Base-by-base conservation (phyloP, 1,284 basidiomycete genomes). In the Rhodofomes roseus region DNA sequence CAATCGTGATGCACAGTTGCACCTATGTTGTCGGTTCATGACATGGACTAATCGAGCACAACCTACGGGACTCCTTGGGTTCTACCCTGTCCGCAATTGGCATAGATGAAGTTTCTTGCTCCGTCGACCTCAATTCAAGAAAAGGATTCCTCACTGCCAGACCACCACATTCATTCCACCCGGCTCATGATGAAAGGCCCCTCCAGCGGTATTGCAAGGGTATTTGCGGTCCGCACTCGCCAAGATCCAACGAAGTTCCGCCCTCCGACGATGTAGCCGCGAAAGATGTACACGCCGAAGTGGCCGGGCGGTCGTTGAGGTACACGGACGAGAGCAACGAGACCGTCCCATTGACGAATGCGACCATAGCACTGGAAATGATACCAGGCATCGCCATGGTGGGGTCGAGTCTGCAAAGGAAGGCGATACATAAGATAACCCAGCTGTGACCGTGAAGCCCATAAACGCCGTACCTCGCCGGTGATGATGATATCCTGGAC, bases 191-290 rank as follows among this genome's bases (percentile, higher is more conserved):
- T 64, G 64, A 89, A 87, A 27, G 85, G 77, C 44, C 84, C 80
- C 69, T 89, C 87, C 70, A 82, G 61, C 12, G 75, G 73, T 51
- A 75, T 65, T 12, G 68, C 65, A 36, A 63, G 63, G 11, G 81
- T 41, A 74, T 79, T 22, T 79, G 77, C 43, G 11, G 68, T 70
- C 61, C 66, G 66, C 20, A 71, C 71, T 29, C 89, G 77, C 89
- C 89, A 90, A 56, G 83, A 84, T 7, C 89, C 89, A 9, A 89
- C 86, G 63, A 90, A 81, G 57, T 80, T 87, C 62, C 79, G 73
- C 3, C 80, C 81, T 0, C 82, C 87, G 16, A 86, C 78, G 54
- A 91, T 62, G 67, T 90, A 90, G 2, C 89, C 89, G 41, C 84
- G 86, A 65, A 90, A 84, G 52, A 90, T 78, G 69, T 80, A 77